phyloP scores from a whole-genome alignment of 202 grass and related monocot species.

The Sporobolus alterniflorus region DNA sequence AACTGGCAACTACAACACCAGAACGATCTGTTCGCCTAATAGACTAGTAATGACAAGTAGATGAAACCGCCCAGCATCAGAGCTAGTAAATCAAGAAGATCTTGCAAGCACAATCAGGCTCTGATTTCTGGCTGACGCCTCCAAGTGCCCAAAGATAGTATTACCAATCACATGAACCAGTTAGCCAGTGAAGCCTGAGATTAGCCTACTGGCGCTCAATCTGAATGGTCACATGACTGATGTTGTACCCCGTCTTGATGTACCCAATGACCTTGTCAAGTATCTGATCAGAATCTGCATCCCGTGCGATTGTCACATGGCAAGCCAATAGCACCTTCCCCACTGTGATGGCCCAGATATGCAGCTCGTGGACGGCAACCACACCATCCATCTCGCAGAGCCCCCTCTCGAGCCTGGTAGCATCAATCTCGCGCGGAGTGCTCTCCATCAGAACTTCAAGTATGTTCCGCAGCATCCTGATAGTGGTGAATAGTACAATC shows the following conservation, averaged over 20 bases:
- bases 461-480: constrained; percentile 89
- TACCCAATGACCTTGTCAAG: constrained; percentile 89
- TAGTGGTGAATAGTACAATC: constrained; percentile 80
- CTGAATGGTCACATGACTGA: constrained; percentile 98
- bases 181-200: neutral
- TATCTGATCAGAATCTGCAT: constrained; percentile 76
- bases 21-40: constrained; percentile 26
- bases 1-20: neutral
- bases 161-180: neutral
- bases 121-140: neutral
- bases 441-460: constrained; percentile 98
- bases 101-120: neutral
- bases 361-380: constrained; percentile 85
- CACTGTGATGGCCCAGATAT: constrained; percentile 98
- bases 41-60: constrained; percentile 29
- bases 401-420: constrained; percentile 75
- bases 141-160: constrained; percentile 10
- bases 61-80: constrained; percentile 34
- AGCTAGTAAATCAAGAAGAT: constrained; percentile 23
- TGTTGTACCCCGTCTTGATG: constrained; percentile 94
- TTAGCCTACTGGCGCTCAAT: constrained; percentile 77
- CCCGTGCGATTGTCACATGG: constrained; percentile 77
- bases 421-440: constrained; percentile 89
- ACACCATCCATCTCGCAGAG: constrained; percentile 78
- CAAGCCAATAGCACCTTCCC: constrained; percentile 94